Base-by-base conservation (phyloP, 2,329 filamentous ascomycete species). In the Phialemonium atrogriseum region DNA sequence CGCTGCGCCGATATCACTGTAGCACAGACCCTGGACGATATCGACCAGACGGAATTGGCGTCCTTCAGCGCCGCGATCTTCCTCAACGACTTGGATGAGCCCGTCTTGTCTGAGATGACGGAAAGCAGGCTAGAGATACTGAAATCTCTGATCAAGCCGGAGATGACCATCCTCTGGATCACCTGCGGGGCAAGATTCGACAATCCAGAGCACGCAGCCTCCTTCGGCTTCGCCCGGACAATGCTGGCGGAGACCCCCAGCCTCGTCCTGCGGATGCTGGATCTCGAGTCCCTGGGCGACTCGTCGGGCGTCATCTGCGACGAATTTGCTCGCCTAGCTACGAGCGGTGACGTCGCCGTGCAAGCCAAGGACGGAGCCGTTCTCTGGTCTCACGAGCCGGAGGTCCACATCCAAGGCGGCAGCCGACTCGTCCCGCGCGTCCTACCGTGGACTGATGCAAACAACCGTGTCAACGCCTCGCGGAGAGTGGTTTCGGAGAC, bases 381-480 rank as follows among this genome's bases (percentile, higher is more conserved):
- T 1, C 40, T 61, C 2, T 55, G 50, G 50, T 40, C 41, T 1
- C 35, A 44, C 11, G 61, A 64, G 39, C 47, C 47, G 0, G 61
- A 64, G 44, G 46, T 65, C 3, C 50, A 62, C 24, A 42, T 63
- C 2, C 46, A 59, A 22, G 33, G 45, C 3, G 55, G 54, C 1
- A 40, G 27, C 5, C 50, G 52, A 0, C 37, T 59, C 0, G 46
- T 66, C 3, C 56, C 61, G 0, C 57, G 62, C 0, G 44, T 65
- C 4, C 12, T 63, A 2, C 58, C 62, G 0, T 59, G 56, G 43
- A 49, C 53, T 24, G 34, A 47, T 2, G 55, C 45, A 5, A 66
- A 63, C 33, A 47, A 59, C 23, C 48, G 57, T 0, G 41, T 54
- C 28, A 66, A 64, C 30, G 50, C 60, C 2, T 32, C 49, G 2